These are phyloP conservation scores for Neopestalotiopsis clavispora DNA, from an alignment of 2,329 filamentous ascomycete species.

Conservation along the genomic window DNA sequence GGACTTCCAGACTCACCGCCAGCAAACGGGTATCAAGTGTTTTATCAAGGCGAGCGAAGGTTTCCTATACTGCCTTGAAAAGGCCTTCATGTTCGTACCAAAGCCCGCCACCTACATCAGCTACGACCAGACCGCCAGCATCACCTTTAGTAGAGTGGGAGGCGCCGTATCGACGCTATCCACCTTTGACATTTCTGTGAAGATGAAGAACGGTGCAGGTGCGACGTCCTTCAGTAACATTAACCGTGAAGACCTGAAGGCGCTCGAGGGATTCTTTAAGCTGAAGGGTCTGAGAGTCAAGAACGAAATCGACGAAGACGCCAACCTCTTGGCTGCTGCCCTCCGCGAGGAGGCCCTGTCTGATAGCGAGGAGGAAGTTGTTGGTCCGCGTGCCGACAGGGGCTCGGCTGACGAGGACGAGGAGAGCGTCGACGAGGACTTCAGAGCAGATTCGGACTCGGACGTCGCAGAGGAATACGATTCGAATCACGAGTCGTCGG, in stretches of 20 bases:
- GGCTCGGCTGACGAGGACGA: constrained; percentile 96
- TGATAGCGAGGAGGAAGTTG: constrained; percentile 76
- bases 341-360: constrained; percentile 79
- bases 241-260: constrained; percentile 95
- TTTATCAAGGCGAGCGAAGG: constrained; percentile 99
- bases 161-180: constrained; percentile 92
- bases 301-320: constrained; percentile 98
- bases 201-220: constrained; percentile 82
- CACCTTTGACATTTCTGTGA: constrained; percentile 96
- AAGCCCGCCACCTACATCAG: constrained; percentile 98
- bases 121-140: constrained; percentile 88
- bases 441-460: constrained; percentile 87
- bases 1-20: constrained; percentile 92
- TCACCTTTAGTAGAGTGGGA: constrained; percentile 95
- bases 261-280: constrained; percentile 97
- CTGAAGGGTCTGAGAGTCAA: constrained; percentile 93
- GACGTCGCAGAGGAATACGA: constrained; percentile 98
- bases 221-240: constrained; percentile 99
- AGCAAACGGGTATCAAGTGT: constrained; percentile 95
- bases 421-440: constrained; percentile 95
- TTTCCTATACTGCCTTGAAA: constrained; percentile 95
- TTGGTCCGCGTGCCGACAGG: constrained; percentile 72
- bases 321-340: constrained; percentile 78
- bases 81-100: constrained; percentile 98
- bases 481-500: constrained; percentile 86